A percentile compares a stretch with the other conserved stretches of the same genome.
These are phyloP conservation scores for Phytomonas sp. DNA, from an alignment of 208 protist genomes.

Conservation along the genomic window DNA sequence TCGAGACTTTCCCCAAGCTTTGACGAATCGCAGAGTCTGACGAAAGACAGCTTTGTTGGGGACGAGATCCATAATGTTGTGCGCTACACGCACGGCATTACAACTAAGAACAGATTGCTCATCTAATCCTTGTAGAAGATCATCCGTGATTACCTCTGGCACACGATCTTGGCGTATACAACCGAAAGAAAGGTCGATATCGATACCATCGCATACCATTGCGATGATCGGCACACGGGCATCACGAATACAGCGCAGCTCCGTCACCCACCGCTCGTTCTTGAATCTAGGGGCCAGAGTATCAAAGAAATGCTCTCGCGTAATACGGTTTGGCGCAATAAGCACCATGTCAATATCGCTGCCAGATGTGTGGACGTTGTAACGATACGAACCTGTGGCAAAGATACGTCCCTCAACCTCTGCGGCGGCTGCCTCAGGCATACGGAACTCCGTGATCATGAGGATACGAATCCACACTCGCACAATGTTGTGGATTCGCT, in stretches of 20 bases:
- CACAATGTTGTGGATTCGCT: constrained; percentile 77
- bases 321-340: constrained; percentile 90
- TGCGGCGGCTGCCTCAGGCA: constrained; percentile 72
- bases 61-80: constrained; percentile 95
- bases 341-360: constrained; percentile 97
- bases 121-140: constrained; percentile 89
- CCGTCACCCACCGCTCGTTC: constrained; percentile 66
- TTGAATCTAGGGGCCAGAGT: constrained; percentile 76
- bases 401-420: constrained; percentile 93
- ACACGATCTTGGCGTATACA: constrained; percentile 83
- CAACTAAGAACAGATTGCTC: constrained; percentile 91
- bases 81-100: constrained; percentile 95
- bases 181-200: constrained; percentile 96
- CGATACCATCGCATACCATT: constrained; percentile 92
- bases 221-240: constrained; percentile 96
- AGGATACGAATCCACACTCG: constrained; percentile 80
- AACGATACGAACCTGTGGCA: constrained; percentile 97
- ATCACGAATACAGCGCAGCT: constrained; percentile 87
- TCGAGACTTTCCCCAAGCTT: constrained; percentile 94
- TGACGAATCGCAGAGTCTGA: constrained; percentile 93
- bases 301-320: constrained; percentile 92
- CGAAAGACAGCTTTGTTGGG: constrained; percentile 93
- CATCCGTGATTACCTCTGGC: constrained; percentile 91
- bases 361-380: constrained; percentile 94
- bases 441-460: constrained; percentile 86